Conservation (phyloP, 2,329 filamentous ascomycete species). For the Aspergillus oerlinghausenensis region DNA sequence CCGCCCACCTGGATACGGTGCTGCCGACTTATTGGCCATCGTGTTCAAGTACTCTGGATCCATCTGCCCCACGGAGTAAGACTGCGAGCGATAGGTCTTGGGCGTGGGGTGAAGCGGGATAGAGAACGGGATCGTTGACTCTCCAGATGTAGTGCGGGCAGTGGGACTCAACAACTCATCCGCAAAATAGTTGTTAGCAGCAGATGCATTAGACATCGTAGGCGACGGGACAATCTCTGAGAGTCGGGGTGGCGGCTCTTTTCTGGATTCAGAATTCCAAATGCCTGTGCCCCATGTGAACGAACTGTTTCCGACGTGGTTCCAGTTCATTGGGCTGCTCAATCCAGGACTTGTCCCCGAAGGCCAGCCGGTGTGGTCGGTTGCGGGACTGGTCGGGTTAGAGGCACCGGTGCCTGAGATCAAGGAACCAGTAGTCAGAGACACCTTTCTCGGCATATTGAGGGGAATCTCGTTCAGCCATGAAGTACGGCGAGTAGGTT, state of each 20-base stretch:
- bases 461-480: conserved; percentile 82
- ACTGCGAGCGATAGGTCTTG: conserved; percentile 92
- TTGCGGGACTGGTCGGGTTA: conserved; percentile 73
- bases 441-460: conserved; percentile 66
- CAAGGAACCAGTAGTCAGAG: conserved; percentile 68
- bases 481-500: conserved; percentile 67
- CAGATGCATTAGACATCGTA: conserved; percentile 55
- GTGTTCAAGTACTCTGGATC: conserved; percentile 57
- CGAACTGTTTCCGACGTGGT: conserved; percentile 40
- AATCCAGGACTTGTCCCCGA: conserved; percentile 34
- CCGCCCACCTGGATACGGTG: conserved; percentile 28
- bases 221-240: conserved; percentile 72
- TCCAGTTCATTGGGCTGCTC: conserved; percentile 39
- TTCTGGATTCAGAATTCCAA: conserved; percentile 70
- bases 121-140: conserved; percentile 69
- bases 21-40: conserved; percentile 29
- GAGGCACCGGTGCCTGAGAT: conserved; percentile 71
- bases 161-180: conserved; percentile 50
- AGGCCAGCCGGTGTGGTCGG: conserved; percentile 53
- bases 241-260: conserved; percentile 69
- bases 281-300: conserved; percentile 78
- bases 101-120: conserved; percentile 86
- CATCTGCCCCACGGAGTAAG: conserved; percentile 89
- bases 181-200: conserved; percentile 49
- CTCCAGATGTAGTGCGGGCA: conserved; percentile 41